Evolutionary conservation across 2,329 filamentous ascomycete species (phyloP).

Genomic region (Hymenoscyphus fructigenus): DNA sequence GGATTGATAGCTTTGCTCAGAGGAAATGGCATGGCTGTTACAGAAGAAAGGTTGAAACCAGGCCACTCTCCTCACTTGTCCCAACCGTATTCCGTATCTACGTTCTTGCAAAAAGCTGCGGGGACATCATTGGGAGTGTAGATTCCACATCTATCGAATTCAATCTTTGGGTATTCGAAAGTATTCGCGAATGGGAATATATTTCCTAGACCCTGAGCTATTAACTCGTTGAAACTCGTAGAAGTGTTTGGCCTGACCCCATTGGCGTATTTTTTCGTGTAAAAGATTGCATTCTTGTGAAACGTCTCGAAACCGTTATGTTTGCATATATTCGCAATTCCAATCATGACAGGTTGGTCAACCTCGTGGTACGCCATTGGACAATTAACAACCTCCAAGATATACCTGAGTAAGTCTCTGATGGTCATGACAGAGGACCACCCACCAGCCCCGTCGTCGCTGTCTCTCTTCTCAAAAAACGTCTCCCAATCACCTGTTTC

Average conservation of each 20-base stretch:
- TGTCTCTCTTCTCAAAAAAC: too few relatives aligned
- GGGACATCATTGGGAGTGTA: constrained; percentile 2
- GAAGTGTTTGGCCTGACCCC: constrained; percentile 4
- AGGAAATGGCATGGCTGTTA: constrained; percentile 13
- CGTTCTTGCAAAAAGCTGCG: constrained; percentile 17
- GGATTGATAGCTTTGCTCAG: constrained; percentile 16
- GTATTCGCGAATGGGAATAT: not conserved
- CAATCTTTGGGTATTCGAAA: not conserved
- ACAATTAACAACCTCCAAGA: too few relatives aligned
- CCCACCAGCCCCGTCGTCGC: too few relatives aligned
- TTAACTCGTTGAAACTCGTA: not conserved
- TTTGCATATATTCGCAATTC: constrained; percentile 3
- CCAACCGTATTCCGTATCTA: constrained; percentile 14
- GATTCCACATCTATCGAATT: not conserved
- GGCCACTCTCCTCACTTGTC: constrained; percentile 22
- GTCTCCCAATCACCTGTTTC: not conserved
- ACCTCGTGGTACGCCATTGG: not conserved
- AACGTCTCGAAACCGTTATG: not conserved
- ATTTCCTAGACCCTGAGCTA: not conserved
- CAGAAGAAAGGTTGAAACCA: constrained; percentile 14
- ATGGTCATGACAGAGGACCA: not conserved
- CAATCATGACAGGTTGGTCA: not conserved
- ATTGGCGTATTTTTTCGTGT: constrained; percentile 7
- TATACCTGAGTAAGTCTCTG: not conserved
- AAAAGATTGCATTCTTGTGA: not conserved